phyloP scores from a whole-genome alignment of 176 grass and related monocot species.

The Lolium rigidum region DNA sequence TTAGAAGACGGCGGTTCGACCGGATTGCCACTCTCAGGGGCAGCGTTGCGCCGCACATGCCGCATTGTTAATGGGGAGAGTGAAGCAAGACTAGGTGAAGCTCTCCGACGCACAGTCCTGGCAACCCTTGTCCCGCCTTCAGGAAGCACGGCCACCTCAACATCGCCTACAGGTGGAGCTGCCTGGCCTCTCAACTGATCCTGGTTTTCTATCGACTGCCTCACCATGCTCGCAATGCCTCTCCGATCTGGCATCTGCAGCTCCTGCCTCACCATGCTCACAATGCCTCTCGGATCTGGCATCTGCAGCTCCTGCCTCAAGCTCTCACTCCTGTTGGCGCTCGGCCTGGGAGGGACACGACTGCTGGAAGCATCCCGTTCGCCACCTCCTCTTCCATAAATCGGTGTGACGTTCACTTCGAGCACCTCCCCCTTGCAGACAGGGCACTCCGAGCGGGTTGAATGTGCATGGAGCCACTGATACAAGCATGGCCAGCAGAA shows the following conservation, averaged over 20 bases:
- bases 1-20: background rate
- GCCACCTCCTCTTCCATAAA: conserved; percentile 72
- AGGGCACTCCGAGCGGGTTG: conserved; percentile 67
- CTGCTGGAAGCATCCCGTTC: conserved; percentile 16
- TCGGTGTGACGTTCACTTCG: conserved; percentile 64
- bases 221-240: conserved; percentile 46
- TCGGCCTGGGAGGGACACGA: conserved; percentile 71
- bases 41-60: background rate
- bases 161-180: background rate
- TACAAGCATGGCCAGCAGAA: conserved; percentile 95
- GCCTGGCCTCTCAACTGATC: conserved; percentile 39
- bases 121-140: conserved; percentile 19
- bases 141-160: conserved; percentile 20
- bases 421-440: conserved; percentile 84
- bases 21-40: background rate
- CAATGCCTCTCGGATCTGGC: conserved; percentile 33
- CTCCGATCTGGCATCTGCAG: conserved; percentile 39
- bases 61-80: background rate
- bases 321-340: conserved; percentile 57
- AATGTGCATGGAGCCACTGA: conserved; percentile 63
- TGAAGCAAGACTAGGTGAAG: background rate
- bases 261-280: conserved; percentile 51
- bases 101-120: conserved; percentile 34
- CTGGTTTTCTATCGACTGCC: conserved; percentile 47
- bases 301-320: conserved; percentile 55